phyloP scores from a whole-genome alignment of 202 grass and related monocot genomes.

The Brachypodium distachyon region DNA sequence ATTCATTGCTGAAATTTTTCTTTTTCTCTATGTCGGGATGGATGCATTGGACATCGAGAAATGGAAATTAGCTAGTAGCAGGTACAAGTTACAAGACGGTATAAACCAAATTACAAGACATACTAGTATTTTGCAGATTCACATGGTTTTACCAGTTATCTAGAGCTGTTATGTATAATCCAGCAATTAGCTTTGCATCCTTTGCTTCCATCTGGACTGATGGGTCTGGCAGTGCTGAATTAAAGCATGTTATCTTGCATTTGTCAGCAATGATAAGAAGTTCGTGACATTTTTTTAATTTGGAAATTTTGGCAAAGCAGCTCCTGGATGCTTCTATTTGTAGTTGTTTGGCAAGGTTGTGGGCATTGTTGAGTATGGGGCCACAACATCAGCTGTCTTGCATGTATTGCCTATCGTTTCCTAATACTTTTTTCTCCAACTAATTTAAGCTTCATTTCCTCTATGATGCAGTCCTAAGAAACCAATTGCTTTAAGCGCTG shows the following conservation, averaged over 20 bases:
- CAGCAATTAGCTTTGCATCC: neutral
- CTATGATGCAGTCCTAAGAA: slow-evolving; percentile 67
- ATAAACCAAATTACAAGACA: neutral
- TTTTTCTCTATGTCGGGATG: slow-evolving; percentile 98
- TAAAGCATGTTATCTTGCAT: slow-evolving; percentile 3
- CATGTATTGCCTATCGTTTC: slow-evolving; percentile 9
- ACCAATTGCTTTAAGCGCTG: slow-evolving; percentile 66
- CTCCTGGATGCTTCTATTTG: neutral
- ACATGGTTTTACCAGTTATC: neutral
- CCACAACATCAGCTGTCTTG: neutral
- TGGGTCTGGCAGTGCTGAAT: neutral
- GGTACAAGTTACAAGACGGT: slow-evolving; percentile 42
- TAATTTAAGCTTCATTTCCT: neutral
- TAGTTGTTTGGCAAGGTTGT: neutral
- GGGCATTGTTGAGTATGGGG: neutral
- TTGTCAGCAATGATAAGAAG: neutral
- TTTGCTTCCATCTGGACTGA: neutral
- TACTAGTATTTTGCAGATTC: neutral
- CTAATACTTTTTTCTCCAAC: neutral
- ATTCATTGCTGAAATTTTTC: slow-evolving; percentile 88
- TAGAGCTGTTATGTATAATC: neutral
- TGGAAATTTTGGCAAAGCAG: neutral
- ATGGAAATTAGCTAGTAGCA: slow-evolving; percentile 87
- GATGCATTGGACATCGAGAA: slow-evolving; percentile 97
- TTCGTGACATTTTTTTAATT: neutral